phyloP scores from a whole-genome alignment of 768 basidiomycete genomes.

The Pleurotus platypus region DNA sequence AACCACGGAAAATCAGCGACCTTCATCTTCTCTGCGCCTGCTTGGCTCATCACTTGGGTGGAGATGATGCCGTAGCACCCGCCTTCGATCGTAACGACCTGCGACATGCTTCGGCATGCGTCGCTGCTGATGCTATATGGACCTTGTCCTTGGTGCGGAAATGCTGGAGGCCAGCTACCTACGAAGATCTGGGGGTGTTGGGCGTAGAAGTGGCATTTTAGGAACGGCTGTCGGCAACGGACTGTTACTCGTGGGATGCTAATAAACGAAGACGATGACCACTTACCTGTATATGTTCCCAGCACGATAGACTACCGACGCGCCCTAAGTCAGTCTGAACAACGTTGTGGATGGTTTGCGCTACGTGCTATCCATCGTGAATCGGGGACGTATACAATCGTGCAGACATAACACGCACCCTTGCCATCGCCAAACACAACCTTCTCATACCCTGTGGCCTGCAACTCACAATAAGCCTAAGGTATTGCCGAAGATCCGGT shows the following conservation, averaged over 20 bases:
- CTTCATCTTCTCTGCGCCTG: conserved; percentile 25
- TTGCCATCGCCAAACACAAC: conserved; percentile 26
- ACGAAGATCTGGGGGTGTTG: conserved; percentile 26
- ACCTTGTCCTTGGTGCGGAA: conserved; percentile 19
- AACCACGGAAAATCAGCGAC: conserved; percentile 24
- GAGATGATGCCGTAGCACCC: conserved; percentile 24
- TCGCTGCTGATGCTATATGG: conserved; percentile 25
- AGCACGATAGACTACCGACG: conserved; percentile 24
- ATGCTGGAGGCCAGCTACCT: conserved; percentile 27
- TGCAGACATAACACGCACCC: conserved; percentile 13
- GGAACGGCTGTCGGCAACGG: conserved; percentile 17
- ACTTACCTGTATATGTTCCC: conserved; percentile 24
- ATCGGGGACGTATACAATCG: not conserved
- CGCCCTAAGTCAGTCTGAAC: conserved; percentile 23
- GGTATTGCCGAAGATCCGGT: conserved; percentile 1
- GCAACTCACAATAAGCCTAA: conserved; percentile 4
- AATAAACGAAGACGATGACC: too few relatives aligned
- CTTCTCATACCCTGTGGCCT: conserved; percentile 28
- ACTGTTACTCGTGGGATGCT: not conserved
- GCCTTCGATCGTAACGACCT: conserved; percentile 25
- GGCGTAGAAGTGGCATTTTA: conserved; percentile 26
- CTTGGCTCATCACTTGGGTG: conserved; percentile 23
- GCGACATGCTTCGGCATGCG: conserved; percentile 24
- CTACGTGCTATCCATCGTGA: conserved; percentile 5
- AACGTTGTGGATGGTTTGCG: conserved; percentile 25